phyloP scores from a whole-genome alignment of 2,329 filamentous ascomycete species.

The Aschersonia sp. region DNA sequence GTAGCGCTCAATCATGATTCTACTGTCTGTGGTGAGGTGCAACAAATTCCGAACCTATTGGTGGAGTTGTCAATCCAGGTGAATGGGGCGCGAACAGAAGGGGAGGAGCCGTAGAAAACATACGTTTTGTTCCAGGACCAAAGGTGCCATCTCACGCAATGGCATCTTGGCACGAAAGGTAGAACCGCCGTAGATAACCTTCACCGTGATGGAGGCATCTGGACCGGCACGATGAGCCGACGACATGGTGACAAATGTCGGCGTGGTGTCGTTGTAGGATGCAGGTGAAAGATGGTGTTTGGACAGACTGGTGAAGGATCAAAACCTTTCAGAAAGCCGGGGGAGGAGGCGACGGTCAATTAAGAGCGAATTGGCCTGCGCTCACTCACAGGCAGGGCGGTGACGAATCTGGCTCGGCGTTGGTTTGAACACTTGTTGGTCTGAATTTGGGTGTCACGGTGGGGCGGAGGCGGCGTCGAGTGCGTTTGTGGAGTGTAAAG shows the following conservation, averaged over 20 bases:
- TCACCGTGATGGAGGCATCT: slow-evolving; percentile 54
- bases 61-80: no score
- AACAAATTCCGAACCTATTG: slow-evolving; percentile 20
- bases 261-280: neutral
- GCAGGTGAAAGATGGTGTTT: neutral
- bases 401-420: neutral
- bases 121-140: slow-evolving; percentile 72
- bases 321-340: no score
- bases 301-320: neutral
- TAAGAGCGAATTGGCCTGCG: neutral
- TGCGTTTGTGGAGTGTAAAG: neutral
- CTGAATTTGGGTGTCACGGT: neutral
- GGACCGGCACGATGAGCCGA: slow-evolving; percentile 8
- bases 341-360: neutral
- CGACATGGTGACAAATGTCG: slow-evolving; percentile 10
- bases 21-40: slow-evolving; percentile 15
- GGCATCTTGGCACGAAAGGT: slow-evolving; percentile 81
- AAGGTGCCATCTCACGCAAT: slow-evolving; percentile 66
- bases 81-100: no score
- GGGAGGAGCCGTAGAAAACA: slow-evolving; percentile 18
- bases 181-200: slow-evolving; percentile 63
- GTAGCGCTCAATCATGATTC: slow-evolving; percentile 70
- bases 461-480: neutral
- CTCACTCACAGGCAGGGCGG: neutral
- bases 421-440: neutral